Conservation (phyloP, 1,139 yeast species). For the Taiozyma sp. region DNA sequence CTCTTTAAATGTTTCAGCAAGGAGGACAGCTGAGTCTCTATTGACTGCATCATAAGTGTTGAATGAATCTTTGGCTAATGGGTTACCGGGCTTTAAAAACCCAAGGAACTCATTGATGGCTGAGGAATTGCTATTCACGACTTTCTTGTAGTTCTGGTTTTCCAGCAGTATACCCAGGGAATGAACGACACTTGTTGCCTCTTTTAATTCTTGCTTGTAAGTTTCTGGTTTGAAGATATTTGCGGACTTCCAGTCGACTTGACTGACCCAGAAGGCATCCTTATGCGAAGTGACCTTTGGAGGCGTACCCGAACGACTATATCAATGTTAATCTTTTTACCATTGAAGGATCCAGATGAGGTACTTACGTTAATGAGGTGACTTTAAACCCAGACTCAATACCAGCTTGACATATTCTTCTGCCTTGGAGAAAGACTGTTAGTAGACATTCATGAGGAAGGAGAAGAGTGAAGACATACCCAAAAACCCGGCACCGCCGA, state of each 20-base stretch:
- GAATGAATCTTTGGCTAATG: conserved; percentile 43
- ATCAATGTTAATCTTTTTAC: neutral
- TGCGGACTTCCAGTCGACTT: conserved; percentile 66
- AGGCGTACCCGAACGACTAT: conserved; percentile 46
- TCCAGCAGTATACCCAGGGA: conserved; percentile 73
- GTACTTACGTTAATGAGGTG: conserved; percentile 47
- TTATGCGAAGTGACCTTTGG: conserved; percentile 32
- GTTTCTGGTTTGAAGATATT: conserved; percentile 61
- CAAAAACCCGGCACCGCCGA: conserved; percentile 86
- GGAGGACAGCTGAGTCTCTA: conserved; percentile 58
- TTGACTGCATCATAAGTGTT: conserved; percentile 59
- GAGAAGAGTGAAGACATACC: conserved; percentile 27
- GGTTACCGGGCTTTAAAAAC: conserved; percentile 36
- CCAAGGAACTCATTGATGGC: conserved; percentile 17
- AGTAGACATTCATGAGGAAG: neutral
- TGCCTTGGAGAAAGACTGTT: conserved; percentile 32
- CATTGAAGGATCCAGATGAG: neutral
- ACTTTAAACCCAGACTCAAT: conserved; percentile 58
- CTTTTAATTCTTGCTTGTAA: conserved; percentile 41
- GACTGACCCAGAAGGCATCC: conserved; percentile 43
- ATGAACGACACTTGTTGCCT: conserved; percentile 71
- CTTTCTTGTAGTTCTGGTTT: conserved; percentile 56
- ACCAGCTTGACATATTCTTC: conserved; percentile 67
- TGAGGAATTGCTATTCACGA: conserved; percentile 38
- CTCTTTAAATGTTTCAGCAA: conserved; percentile 51